A percentile compares a stretch with the other conserved stretches of the same genome.
Conservation (phyloP, 2,329 filamentous ascomycete genomes). For the Ambrosiella cleistominuta region DNA sequence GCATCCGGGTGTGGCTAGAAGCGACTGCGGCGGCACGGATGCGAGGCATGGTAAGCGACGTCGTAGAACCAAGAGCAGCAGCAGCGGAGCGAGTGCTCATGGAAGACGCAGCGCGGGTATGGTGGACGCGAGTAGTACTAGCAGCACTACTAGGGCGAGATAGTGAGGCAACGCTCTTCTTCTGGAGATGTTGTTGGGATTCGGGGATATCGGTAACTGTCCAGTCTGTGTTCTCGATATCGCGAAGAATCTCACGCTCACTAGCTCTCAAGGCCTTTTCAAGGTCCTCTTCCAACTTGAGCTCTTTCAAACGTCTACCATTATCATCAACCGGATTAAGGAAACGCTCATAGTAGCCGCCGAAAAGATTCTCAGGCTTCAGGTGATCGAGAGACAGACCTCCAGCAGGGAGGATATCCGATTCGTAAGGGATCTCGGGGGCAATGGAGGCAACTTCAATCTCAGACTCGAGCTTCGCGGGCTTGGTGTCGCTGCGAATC, state of each 20-base stretch:
- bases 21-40: not conserved
- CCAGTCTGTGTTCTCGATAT: constrained; percentile 46
- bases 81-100: constrained; percentile 9
- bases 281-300: constrained; percentile 38
- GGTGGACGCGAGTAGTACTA: constrained; percentile 5
- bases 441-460: constrained; percentile 75
- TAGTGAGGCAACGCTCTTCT: constrained; percentile 14
- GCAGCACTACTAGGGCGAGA: constrained; percentile 18
- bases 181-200: constrained; percentile 16
- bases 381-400: constrained; percentile 39
- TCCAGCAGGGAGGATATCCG: constrained; percentile 46
- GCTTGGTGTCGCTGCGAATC: constrained; percentile 19
- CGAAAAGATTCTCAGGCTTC: constrained; percentile 40
- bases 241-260: constrained; percentile 49
- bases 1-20: constrained; percentile 3
- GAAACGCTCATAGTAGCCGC: constrained; percentile 43
- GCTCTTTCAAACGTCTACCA: constrained; percentile 44
- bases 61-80: not conserved
- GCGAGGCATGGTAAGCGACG: constrained; percentile 27
- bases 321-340: constrained; percentile 49
- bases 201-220: constrained; percentile 38
- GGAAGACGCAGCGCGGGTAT: constrained; percentile 7
- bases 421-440: constrained; percentile 47
- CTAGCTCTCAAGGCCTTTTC: constrained; percentile 35
- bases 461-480: constrained; percentile 42